phyloP scores from a whole-genome alignment of 768 basidiomycete genomes.

The Neoboletus subvelutipes region DNA sequence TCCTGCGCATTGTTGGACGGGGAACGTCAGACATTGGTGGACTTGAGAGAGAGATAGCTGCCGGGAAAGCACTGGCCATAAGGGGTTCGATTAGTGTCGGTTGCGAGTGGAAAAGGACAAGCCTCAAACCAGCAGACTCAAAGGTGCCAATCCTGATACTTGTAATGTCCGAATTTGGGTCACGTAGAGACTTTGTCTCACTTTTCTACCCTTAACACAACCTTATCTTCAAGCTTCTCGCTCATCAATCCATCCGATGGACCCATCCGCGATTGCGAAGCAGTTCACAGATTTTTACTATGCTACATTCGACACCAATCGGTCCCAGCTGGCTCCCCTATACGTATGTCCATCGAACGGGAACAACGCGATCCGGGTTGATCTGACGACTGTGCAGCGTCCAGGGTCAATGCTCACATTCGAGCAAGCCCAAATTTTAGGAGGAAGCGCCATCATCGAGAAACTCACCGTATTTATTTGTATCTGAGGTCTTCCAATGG shows the following conservation, averaged over 20 bases:
- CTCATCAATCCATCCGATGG: slow-evolving; percentile 52
- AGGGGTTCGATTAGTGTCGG: not conserved
- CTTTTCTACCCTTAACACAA: slow-evolving; percentile 4
- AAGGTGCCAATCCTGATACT: not conserved
- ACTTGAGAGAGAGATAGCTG: slow-evolving; percentile 18
- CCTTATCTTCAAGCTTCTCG: slow-evolving; percentile 7
- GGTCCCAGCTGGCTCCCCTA: slow-evolving; percentile 54
- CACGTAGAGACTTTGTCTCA: not conserved
- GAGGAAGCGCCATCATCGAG: slow-evolving; percentile 54
- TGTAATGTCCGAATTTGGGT: slow-evolving; percentile 22
- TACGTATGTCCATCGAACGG: slow-evolving; percentile 61
- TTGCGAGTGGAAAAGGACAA: slow-evolving; percentile 8
- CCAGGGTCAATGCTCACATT: slow-evolving; percentile 81
- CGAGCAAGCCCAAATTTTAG: slow-evolving; percentile 63
- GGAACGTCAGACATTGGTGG: slow-evolving; percentile 31
- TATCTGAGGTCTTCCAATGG: not conserved
- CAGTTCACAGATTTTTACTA: slow-evolving; percentile 88
- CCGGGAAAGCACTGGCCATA: slow-evolving; percentile 22
- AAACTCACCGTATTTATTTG: slow-evolving; percentile 63
- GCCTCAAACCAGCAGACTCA: not conserved
- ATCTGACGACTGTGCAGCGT: slow-evolving; percentile 51
- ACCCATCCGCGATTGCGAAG: slow-evolving; percentile 70
- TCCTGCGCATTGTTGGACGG: slow-evolving; percentile 74
- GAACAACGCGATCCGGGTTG: slow-evolving; percentile 28
- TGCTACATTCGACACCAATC: slow-evolving; percentile 64